phyloP scores from a whole-genome alignment of 345 rosid genomes.

The Arabidopsis suecica region DNA sequence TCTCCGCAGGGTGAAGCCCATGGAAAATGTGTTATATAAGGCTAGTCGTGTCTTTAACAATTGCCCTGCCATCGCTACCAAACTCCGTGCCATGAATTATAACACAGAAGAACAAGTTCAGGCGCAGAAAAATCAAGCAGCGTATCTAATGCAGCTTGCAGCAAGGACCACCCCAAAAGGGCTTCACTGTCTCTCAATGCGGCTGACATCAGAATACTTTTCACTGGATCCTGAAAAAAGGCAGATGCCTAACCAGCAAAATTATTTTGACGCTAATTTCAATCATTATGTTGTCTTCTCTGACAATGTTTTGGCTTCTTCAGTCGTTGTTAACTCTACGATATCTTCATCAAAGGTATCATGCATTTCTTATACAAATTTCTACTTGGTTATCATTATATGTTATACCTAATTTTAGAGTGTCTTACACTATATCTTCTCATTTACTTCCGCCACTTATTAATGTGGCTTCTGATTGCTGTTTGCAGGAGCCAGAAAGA shows the following conservation, averaged over 20 bases:
- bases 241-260: constrained; percentile 67
- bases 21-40: constrained; percentile 64
- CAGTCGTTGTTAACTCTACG: constrained; percentile 87
- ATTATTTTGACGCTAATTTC: constrained; percentile 55
- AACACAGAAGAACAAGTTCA: constrained; percentile 78
- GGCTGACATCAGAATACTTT: constrained; percentile 79
- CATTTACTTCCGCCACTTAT: constrained; percentile 25
- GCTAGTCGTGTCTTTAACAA: constrained; percentile 62
- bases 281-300: constrained; percentile 86
- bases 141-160: constrained; percentile 80
- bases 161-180: constrained; percentile 93
- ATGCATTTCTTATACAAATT: neutral
- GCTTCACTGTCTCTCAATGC: constrained; percentile 91
- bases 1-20: constrained; percentile 63
- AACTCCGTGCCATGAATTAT: constrained; percentile 76
- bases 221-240: constrained; percentile 68
- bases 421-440: constrained; percentile 6
- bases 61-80: constrained; percentile 69
- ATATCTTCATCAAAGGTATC: constrained; percentile 67
- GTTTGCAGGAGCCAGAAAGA: constrained; percentile 69
- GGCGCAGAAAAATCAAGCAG: constrained; percentile 67
- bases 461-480: constrained; percentile 25
- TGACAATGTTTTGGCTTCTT: constrained; percentile 84
- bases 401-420: neutral
- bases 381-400: neutral